Base-by-base conservation (phyloP, 164 flowering plant genomes). In the Chimonanthus praecox region DNA sequence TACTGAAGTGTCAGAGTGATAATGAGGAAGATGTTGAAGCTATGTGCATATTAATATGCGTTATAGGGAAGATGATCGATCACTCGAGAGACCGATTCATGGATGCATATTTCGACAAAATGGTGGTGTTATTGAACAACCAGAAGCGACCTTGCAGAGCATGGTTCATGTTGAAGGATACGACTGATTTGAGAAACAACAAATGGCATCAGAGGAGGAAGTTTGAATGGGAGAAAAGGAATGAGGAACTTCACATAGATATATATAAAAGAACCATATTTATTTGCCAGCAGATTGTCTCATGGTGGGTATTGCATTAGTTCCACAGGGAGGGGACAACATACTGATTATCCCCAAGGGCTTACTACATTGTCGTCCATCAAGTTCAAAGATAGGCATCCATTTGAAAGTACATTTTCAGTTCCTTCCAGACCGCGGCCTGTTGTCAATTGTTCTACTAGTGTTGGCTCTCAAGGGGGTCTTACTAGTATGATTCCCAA, bases 171-270 rank as follows among this genome's bases (percentile, higher is more conserved):
- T 82, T 95, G 81, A 92, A 82, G 77, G 98, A 95, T 80, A 68
- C 97, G 33, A 91, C 93, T 85, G 98, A 95, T 77, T 77, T 95
- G 78, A 88, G 99, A 79, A 93, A 78, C 80, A 95, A 93, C 61
- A 90, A 87, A 71, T 95, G 99, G 99, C 96, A 89, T 75, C 94
- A 92, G 78, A 89, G 97, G 80, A 87, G 96, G 79, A 95, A 93
- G 78, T 87, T 93, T 82, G 97, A 95, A 81, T 96, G 98, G 50
- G 96, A 97, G 2, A 92, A 95, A 70, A 95, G 93, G 86, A 95
- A 92, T 70, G 96, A 95, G 77, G 97, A 95, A 73, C 92, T 95
- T 71, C 98, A 91, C 80, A 84, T 98, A 64, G 97, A 93, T 87
- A 97, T 98, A 74, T 94, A 95, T 54, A 93, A 93, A 93, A 81